Evolutionary conservation across 495 filamentous ascomycete species (phyloP).

Genomic region (Peziza echinospora): DNA sequence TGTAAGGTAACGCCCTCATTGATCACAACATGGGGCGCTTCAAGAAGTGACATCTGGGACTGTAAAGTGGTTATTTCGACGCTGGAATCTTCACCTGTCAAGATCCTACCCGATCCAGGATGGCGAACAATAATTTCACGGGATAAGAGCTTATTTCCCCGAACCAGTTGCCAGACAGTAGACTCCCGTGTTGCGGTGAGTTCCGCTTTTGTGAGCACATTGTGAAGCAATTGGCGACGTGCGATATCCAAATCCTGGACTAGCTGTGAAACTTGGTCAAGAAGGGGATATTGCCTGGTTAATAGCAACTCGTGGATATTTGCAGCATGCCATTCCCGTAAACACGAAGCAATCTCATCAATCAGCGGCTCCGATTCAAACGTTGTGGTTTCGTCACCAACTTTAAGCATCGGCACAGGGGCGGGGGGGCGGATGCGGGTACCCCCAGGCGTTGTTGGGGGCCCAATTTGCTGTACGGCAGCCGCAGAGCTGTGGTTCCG

Average conservation of each 20-base stretch:
- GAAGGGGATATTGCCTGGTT: slow-evolving; percentile 49
- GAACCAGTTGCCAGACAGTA: slow-evolving; percentile 86
- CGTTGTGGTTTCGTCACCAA: slow-evolving; percentile 86
- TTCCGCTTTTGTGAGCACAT: slow-evolving; percentile 73
- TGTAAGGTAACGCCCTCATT: slow-evolving; percentile 54
- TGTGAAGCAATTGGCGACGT: slow-evolving; percentile 73
- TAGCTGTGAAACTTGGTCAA: slow-evolving; percentile 62
- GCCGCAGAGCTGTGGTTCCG: slow-evolving; percentile 22
- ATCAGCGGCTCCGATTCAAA: slow-evolving; percentile 77
- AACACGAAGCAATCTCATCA: slow-evolving; percentile 87
- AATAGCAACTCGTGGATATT: slow-evolving; percentile 89
- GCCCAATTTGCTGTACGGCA: slow-evolving; percentile 32
- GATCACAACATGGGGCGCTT: slow-evolving; percentile 43
- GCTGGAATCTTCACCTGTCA: slow-evolving; percentile 82
- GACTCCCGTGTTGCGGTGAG: slow-evolving; percentile 51
- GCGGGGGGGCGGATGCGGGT: slow-evolving; percentile 47
- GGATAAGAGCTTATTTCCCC: slow-evolving; percentile 76
- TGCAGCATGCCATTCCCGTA: slow-evolving; percentile 94
- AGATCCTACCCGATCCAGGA: slow-evolving; percentile 56
- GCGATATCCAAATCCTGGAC: slow-evolving; percentile 62
- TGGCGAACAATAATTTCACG: slow-evolving; percentile 87
- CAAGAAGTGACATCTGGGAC: slow-evolving; percentile 84
- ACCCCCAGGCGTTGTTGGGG: too few species aligned
- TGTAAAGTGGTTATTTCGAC: slow-evolving; percentile 80
- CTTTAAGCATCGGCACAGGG: slow-evolving; percentile 89